A percentile compares a stretch with the other conserved stretches of the same genome.
These are phyloP conservation scores for Scutellaria baicalensis DNA, from an alignment of 257 asterid species.

Conservation along the genomic window DNA sequence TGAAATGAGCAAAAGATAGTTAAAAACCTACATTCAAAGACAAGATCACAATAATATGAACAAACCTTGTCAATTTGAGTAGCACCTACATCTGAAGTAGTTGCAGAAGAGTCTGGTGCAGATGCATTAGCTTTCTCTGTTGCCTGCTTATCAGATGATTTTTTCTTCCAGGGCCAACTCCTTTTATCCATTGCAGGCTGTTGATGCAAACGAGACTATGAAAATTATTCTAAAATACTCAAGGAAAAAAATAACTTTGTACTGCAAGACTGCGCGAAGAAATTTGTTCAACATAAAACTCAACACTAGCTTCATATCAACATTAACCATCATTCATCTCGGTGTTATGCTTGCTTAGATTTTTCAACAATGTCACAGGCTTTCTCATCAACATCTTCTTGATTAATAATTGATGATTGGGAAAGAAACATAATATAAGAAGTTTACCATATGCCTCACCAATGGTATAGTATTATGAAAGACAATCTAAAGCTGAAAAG, in stretches of 20 bases:
- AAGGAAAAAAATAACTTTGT: background rate
- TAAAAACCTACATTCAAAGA: no score
- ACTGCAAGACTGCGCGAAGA: constrained; percentile 4
- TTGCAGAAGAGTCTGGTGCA: constrained; percentile 30
- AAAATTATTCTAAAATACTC: background rate
- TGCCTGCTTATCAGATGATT: constrained; percentile 69
- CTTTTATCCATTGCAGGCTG: constrained; percentile 69
- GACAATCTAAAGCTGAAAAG: background rate
- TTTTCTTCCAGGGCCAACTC: constrained; percentile 99
- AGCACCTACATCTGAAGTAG: constrained; percentile 35
- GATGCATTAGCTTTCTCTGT: constrained; percentile 36
- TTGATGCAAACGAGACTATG: constrained; percentile 1
- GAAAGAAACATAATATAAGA: background rate
- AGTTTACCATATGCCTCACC: background rate
- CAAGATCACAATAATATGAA: background rate
- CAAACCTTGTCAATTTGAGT: constrained; percentile 50
- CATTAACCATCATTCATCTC: background rate
- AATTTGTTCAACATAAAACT: background rate
- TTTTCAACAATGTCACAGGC: background rate
- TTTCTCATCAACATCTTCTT: background rate
- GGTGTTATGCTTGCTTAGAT: background rate
- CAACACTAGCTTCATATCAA: background rate
- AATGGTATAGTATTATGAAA: background rate
- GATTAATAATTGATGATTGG: background rate
- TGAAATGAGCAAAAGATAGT: no score